Conservation (phyloP, 495 filamentous ascomycete species). For the Xylaria cubensis region DNA sequence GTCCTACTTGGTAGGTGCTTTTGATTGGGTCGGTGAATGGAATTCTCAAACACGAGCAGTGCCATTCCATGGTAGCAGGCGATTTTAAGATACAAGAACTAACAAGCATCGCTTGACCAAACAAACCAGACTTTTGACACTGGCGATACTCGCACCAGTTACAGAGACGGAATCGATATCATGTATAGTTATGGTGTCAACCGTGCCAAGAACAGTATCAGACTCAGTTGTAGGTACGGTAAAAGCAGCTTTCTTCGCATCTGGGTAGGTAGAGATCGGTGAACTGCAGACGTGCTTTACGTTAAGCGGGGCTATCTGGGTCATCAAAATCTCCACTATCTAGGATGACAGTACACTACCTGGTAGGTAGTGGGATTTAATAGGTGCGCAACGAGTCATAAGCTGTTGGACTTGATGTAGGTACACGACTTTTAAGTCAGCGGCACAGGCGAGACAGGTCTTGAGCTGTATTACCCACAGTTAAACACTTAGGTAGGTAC, state of each 20-base stretch:
- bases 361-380: not conserved
- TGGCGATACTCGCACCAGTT: not conserved
- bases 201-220: not conserved
- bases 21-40: not conserved
- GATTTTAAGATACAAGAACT: not conserved
- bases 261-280: not conserved
- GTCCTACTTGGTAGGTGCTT: not conserved
- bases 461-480: not conserved
- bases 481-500: not conserved
- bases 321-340: not conserved
- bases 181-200: not conserved
- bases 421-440: not conserved
- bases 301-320: not conserved
- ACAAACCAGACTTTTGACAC: not conserved
- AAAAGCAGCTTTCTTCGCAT: too few species aligned
- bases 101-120: not conserved
- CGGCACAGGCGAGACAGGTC: not conserved
- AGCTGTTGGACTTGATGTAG: not conserved
- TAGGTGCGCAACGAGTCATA: constrained; percentile 3
- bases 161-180: not conserved
- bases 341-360: not conserved
- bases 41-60: constrained; percentile 19
- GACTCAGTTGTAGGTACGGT: not conserved
- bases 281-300: not conserved
- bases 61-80: not conserved